Evolutionary conservation across 2,329 filamentous ascomycete species (phyloP).

Genomic region (Colletotrichum sp.): DNA sequence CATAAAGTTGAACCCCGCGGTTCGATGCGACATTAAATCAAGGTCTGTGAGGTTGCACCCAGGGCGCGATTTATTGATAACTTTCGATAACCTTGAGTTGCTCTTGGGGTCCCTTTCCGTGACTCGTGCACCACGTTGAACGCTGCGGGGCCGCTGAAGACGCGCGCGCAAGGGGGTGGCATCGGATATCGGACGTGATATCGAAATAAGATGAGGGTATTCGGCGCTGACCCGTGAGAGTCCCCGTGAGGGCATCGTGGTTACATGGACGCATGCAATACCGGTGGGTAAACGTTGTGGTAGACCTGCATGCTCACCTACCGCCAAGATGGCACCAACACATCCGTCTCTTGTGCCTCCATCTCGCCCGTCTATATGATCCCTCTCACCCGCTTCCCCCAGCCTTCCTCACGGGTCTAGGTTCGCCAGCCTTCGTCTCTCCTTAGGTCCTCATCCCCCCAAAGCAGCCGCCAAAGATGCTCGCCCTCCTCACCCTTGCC

Average conservation of each 20-base stretch:
- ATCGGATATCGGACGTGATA: not conserved
- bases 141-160: not conserved
- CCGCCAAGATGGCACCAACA: not conserved
- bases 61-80: not conserved
- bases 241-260: not conserved
- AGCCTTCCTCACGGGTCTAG: not conserved
- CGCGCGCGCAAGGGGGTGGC: not conserved
- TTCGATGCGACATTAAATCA: slow-evolving; percentile 3
- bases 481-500: slow-evolving; percentile 7
- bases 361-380: not conserved
- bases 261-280: not conserved
- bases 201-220: not conserved
- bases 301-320: not conserved
- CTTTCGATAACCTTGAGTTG: not conserved
- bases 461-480: not conserved
- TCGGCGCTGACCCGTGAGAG: not conserved
- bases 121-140: slow-evolving; percentile 5
- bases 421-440: not conserved
- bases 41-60: not conserved
- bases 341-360: not conserved
- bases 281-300: not conserved
- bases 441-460: not conserved
- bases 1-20: not conserved
- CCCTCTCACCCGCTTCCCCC: not conserved
- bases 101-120: not conserved